Evolutionary conservation across 805 yeast genomes (phyloP), one percentile per base, ranked within the genome.

Genomic region (Wickerhamomyces subpelliculosus): DNA sequence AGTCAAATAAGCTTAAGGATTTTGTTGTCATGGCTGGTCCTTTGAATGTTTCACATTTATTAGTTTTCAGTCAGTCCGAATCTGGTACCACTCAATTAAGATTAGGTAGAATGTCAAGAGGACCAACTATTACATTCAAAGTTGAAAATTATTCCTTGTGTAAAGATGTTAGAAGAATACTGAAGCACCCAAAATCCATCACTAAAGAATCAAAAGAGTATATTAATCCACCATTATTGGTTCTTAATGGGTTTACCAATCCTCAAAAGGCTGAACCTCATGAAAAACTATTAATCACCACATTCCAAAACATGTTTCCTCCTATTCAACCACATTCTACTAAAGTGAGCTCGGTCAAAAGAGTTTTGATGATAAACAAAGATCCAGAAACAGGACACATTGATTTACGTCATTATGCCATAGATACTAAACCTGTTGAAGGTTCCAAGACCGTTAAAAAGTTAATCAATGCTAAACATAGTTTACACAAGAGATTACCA

Each of bases 11-110:
- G 55, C 68, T 93, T 48, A 86, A 84, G 59, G 98, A 90, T 63
- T 93, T 84, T 51, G 75, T 89, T n/a, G 95, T 87, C n/a, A 89
- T 93, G 96, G 85, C 96, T 27, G 97, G 97, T 6, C 97, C 97
- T 12, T 68, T 93, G 32, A 95, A 95, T 21, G 96, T 93, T 18
- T 73, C 90, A 7, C 96, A 90, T 62, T 62, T 93, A 54, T 77
- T 93, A 63, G 68, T 90, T 17, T 89, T 93, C 67, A 81, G 87
- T 44, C 96, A 88, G 57, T 74, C 84, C 27, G 82, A 78, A 49
- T 65, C 82, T 2, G 97, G 96, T 8, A 80, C 78, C 39, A 80
- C 93, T 5, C 82, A 90, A 36, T 67, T 93, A 45, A 75, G 97
- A 53, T 62, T 93, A 32, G 88, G 90, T 1, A 77, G 85, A 54